A percentile compares a stretch with the other conserved stretches of the same genome.
phyloP scores from a whole-genome alignment of 2,329 filamentous ascomycete genomes.

The Graphilbum fragrans region DNA sequence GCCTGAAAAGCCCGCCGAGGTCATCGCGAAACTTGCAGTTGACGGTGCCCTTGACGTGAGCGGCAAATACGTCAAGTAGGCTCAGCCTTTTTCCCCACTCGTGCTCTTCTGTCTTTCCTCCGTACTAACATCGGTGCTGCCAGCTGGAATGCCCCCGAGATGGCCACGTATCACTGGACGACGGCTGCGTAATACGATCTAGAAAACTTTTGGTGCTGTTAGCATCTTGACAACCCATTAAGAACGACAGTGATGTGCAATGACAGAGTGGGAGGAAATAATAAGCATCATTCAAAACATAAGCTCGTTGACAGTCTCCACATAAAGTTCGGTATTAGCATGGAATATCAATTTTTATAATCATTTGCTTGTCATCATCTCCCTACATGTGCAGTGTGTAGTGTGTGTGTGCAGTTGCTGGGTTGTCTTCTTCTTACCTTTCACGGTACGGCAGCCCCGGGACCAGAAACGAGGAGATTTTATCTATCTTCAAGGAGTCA shows the following conservation, averaged over 20 bases:
- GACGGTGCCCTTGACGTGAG: constrained; percentile 54
- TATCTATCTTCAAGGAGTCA: too few species aligned
- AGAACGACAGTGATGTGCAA: constrained; percentile 8
- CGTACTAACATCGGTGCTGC: neutral
- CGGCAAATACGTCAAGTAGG: constrained; percentile 63
- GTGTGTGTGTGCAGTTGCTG: neutral
- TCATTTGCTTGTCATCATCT: constrained; percentile 36
- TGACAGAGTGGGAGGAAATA: constrained; percentile 12
- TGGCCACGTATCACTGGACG: constrained; percentile 28
- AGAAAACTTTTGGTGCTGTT: neutral
- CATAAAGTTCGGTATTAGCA: constrained; percentile 65
- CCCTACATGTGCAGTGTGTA: neutral
- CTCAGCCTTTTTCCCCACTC: neutral
- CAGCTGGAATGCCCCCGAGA: constrained; percentile 41
- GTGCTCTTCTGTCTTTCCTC: neutral
- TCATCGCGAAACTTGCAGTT: constrained; percentile 70
- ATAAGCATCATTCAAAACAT: constrained; percentile 66
- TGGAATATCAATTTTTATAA: constrained; percentile 55
- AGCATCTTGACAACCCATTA: constrained; percentile 12
- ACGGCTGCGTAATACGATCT: neutral
- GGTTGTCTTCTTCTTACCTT: constrained; percentile 6
- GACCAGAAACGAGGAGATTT: too few species aligned
- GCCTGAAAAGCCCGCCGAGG: constrained; percentile 73
- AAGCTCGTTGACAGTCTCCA: constrained; percentile 57
- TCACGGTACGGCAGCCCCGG: neutral